These are phyloP conservation scores for Nowakowskiella sp. DNA, from an alignment of 192 early-diverging fungal species.

Conservation along the genomic window DNA sequence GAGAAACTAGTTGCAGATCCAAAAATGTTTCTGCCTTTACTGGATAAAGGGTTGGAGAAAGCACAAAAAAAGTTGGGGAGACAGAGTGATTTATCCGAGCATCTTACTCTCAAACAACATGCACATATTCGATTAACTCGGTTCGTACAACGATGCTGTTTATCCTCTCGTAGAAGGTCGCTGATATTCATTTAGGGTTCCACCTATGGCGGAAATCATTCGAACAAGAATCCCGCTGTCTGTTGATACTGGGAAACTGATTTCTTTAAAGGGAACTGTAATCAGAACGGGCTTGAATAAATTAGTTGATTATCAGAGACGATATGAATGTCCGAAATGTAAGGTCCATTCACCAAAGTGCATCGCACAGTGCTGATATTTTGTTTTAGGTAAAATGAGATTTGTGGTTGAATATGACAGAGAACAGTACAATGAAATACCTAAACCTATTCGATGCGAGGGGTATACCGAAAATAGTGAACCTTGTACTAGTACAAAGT, in stretches of 20 bases:
- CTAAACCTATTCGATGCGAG: constrained; percentile 43
- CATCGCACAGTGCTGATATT: too few relatives aligned
- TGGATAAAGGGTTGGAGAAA: background rate
- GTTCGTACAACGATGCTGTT: background rate
- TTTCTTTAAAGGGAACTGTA: constrained; percentile 58
- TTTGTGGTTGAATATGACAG: constrained; percentile 53
- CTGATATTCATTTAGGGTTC: constrained; percentile 9
- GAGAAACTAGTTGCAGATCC: constrained; percentile 3
- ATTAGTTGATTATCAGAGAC: constrained; percentile 56
- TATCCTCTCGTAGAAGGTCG: background rate
- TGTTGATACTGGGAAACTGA: constrained; percentile 47
- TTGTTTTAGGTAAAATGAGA: too few relatives aligned
- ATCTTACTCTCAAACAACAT: constrained; percentile 19
- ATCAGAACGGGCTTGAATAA: constrained; percentile 58
- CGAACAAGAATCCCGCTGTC: constrained; percentile 49
- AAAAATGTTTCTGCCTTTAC: constrained; percentile 1
- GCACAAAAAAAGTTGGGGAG: background rate
- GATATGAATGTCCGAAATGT: constrained; percentile 49
- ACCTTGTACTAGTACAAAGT: constrained; percentile 45
- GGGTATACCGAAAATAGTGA: constrained; percentile 10
- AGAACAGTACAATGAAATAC: constrained; percentile 56
- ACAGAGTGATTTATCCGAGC: background rate
- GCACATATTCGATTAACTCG: constrained; percentile 26
- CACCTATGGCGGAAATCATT: constrained; percentile 22
- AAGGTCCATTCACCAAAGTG: too few relatives aligned